Conservation (phyloP, 106 monocot species). For the Apostasia ramifera region DNA sequence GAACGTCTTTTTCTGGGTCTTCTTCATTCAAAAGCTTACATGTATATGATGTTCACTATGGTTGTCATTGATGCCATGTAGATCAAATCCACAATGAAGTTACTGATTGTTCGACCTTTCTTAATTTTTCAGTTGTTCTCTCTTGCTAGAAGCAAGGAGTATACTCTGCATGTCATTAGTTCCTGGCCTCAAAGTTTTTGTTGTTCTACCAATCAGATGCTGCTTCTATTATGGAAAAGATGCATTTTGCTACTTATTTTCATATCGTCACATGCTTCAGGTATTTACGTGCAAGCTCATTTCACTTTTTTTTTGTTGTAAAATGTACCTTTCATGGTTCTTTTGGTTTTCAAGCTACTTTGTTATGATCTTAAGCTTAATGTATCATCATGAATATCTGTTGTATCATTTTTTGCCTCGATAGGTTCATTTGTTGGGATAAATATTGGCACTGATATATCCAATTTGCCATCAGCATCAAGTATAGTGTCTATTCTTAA, state of each 20-base stretch:
- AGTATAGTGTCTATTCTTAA: constrained; percentile 62
- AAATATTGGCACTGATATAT: constrained; percentile 50
- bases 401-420: background rate
- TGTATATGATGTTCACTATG: too few species aligned
- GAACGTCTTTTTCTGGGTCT: too few species aligned
- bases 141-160: background rate
- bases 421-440: constrained; percentile 79
- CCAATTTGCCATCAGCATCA: constrained; percentile 52
- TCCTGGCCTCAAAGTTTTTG: background rate
- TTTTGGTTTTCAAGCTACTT: background rate
- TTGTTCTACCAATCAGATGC: background rate
- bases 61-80: background rate
- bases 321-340: too few species aligned
- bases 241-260: constrained; percentile 6
- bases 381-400: background rate
- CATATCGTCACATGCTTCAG: constrained; percentile 3
- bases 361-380: background rate
- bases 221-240: constrained; percentile 4
- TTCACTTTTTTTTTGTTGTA: background rate
- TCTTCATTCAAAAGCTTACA: background rate
- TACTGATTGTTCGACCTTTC: background rate
- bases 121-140: background rate
- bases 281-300: background rate
- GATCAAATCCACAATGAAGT: background rate
- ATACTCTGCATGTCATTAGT: background rate